Evolutionary conservation across 805 yeast species (phyloP).

Genomic region (Kuraishia molischiana): DNA sequence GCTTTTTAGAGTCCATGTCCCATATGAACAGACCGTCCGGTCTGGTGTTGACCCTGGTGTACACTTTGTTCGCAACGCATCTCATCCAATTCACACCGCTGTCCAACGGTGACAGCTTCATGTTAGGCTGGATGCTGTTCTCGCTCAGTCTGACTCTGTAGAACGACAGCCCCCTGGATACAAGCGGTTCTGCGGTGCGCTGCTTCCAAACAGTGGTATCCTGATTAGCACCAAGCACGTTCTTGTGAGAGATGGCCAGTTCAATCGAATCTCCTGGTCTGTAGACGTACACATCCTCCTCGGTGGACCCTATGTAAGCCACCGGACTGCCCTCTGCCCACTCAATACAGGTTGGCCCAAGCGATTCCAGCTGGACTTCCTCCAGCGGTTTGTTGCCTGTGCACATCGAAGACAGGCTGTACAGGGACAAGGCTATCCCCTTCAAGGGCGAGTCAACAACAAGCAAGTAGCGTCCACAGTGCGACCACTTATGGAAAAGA

Average conservation of each 20-base stretch:
- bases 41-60: neutral
- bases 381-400: neutral
- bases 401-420: neutral
- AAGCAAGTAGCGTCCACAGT: neutral
- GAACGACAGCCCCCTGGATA: neutral
- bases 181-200: neutral
- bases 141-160: neutral
- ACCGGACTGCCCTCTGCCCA: neutral
- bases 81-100: neutral
- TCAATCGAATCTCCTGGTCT: neutral
- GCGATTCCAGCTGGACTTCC: neutral
- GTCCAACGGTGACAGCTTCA: neutral
- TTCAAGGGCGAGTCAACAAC: neutral
- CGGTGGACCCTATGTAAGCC: neutral
- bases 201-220: neutral
- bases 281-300: neutral
- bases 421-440: neutral
- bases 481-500: slow-evolving; percentile 3
- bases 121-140: neutral
- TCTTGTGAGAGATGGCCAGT: neutral
- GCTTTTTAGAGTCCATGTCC: neutral
- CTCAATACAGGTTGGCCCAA: neutral
- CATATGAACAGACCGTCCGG: neutral
- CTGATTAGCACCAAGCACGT: neutral
- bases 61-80: neutral